phyloP scores from a whole-genome alignment of 768 basidiomycete genomes.

The Auricularia sp. region DNA sequence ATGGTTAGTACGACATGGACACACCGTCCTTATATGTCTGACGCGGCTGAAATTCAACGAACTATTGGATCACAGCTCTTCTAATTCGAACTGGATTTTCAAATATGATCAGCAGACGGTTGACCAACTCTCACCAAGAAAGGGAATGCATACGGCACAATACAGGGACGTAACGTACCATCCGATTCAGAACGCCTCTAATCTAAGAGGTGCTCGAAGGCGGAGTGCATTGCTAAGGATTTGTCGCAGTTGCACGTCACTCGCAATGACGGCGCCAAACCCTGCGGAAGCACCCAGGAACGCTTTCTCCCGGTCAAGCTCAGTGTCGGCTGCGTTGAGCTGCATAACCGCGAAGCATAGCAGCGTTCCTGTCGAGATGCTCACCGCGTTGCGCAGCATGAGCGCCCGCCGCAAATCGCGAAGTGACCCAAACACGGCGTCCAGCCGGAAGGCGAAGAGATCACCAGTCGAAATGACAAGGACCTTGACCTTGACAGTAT shows the following conservation, averaged over 20 bases:
- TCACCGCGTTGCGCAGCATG: neutral
- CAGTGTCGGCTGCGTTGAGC: neutral
- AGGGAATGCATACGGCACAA: neutral
- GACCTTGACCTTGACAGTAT: neutral
- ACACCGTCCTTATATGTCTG: too few relatives aligned
- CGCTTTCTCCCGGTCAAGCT: neutral
- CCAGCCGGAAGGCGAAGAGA: neutral
- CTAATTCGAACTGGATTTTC: neutral
- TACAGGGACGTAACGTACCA: neutral
- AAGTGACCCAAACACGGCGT: neutral
- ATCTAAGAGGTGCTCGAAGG: neutral
- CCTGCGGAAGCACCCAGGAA: neutral
- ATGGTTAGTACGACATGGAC: too few relatives aligned
- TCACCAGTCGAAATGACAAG: neutral
- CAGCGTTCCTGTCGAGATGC: neutral
- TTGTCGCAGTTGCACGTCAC: neutral
- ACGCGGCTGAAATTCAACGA: too few relatives aligned
- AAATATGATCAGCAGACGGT: neutral
- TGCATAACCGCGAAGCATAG: neutral
- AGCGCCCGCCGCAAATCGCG: neutral
- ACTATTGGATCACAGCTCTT: neutral
- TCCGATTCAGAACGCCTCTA: neutral
- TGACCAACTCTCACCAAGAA: neutral
- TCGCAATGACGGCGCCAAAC: neutral
- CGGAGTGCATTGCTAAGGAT: neutral